Evolutionary conservation across 148 eudicot genomes (phyloP).

Genomic region (Spergularia marina): DNA sequence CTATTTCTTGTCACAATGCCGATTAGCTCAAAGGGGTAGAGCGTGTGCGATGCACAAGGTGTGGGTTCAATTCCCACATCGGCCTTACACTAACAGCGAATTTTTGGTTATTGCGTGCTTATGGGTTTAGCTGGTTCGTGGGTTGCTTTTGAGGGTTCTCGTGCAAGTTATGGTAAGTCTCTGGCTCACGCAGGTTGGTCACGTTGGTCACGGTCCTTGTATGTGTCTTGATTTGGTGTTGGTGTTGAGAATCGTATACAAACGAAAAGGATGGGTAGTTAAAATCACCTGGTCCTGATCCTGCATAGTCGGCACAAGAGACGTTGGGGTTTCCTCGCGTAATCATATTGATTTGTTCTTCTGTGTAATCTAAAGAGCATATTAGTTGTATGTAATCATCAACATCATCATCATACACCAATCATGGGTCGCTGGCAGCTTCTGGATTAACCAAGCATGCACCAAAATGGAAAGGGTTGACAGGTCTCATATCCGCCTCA

Average conservation of each 20-base stretch:
- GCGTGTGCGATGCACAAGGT: too few species aligned
- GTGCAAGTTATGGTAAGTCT: too few species aligned
- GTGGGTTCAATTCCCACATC: too few species aligned
- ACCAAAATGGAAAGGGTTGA: constrained; percentile 50
- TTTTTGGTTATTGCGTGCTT: too few species aligned
- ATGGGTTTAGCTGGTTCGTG: too few species aligned
- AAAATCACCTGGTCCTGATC: constrained; percentile 21
- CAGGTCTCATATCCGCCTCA: constrained; percentile 40
- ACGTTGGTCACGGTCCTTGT: too few species aligned
- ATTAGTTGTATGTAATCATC: constrained; percentile 44
- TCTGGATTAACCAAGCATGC: constrained; percentile 60
- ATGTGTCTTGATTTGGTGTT: too few species aligned
- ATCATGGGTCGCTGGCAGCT: constrained; percentile 44
- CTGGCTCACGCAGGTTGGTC: too few species aligned
- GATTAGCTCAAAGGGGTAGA: too few species aligned
- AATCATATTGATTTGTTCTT: constrained; percentile 30
- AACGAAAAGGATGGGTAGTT: constrained; percentile 36
- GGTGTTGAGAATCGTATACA: constrained; percentile 20
- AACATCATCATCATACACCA: constrained; percentile 40
- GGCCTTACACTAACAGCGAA: too few species aligned
- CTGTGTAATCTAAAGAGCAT: constrained; percentile 45
- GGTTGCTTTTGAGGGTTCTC: too few species aligned
- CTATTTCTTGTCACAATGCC: too few species aligned
- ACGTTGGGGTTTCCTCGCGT: constrained; percentile 30
- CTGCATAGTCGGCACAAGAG: constrained; percentile 32